Conservation (phyloP, 2,329 filamentous ascomycete species). For the Talaromyces albobiverticillius region DNA sequence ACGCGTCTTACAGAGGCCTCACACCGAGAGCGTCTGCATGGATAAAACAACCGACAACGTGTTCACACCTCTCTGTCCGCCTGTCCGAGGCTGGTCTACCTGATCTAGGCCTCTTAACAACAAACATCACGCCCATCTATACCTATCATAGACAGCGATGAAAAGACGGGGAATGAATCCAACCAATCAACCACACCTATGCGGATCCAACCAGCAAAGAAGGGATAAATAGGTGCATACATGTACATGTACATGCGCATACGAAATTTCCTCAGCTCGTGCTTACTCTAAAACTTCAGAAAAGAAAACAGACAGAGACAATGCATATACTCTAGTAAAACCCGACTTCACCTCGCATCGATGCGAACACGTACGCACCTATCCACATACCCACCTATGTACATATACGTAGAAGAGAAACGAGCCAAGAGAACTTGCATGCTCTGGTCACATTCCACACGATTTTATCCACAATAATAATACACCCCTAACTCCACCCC, state of each 20-base stretch:
- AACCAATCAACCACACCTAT: too few relatives aligned
- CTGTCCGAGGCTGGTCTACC: too few relatives aligned
- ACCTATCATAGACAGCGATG: too few relatives aligned
- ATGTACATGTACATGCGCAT: background rate
- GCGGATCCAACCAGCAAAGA: too few relatives aligned
- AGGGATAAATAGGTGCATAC: too few relatives aligned
- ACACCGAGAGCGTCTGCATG: background rate
- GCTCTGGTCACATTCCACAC: constrained; percentile 6
- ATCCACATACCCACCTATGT: background rate
- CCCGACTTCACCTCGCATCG: background rate
- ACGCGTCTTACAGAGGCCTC: background rate
- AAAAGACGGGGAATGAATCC: background rate
- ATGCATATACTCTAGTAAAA: too few relatives aligned
- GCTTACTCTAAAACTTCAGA: background rate
- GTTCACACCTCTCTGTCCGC: background rate
- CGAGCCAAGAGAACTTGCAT: background rate
- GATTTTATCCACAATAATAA: background rate
- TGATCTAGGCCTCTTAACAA: too few relatives aligned
- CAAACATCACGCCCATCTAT: background rate
- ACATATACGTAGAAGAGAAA: background rate
- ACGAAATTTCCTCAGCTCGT: constrained; percentile 6
- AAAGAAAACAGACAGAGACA: background rate
- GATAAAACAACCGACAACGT: background rate
- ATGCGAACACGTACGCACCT: background rate
- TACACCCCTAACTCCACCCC: background rate